Conservation (phyloP, 192 early-diverging fungal species). For the Coemansia sp. region DNA sequence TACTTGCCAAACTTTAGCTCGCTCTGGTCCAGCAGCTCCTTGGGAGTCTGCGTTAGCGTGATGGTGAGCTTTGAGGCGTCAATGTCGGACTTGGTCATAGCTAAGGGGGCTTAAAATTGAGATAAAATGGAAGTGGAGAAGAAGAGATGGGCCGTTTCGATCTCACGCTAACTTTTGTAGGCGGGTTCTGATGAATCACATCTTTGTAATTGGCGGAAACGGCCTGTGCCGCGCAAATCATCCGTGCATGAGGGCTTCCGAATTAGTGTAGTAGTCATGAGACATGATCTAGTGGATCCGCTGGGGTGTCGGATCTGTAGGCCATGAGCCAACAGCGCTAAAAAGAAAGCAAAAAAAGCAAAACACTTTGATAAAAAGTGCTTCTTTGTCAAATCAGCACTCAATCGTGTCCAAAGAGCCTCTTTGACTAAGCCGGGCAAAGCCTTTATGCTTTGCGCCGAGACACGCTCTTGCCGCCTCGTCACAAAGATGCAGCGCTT, state of each 20-base stretch:
- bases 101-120: background rate
- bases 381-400: background rate
- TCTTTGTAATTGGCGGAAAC: background rate
- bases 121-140: conserved; percentile 3
- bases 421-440: background rate
- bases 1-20: conserved; percentile 80
- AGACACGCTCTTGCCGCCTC: background rate
- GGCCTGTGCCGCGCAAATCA: background rate
- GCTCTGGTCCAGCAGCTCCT: conserved; percentile 25
- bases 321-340: background rate
- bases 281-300: too few relatives aligned
- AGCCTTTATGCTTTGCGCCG: conserved; percentile 8
- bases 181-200: background rate
- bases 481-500: background rate
- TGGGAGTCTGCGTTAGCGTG: conserved; percentile 39
- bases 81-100: conserved; percentile 33
- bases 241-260: background rate
- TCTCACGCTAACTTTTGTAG: background rate
- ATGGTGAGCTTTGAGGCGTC: conserved; percentile 46
- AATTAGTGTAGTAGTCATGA: background rate
- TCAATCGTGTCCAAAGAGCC: background rate
- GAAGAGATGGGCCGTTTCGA: background rate
- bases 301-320: background rate
- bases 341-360: background rate
- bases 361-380: background rate